These are phyloP conservation scores for Phialophora tarda DNA, from an alignment of 2,329 filamentous ascomycete species.

Conservation along the genomic window DNA sequence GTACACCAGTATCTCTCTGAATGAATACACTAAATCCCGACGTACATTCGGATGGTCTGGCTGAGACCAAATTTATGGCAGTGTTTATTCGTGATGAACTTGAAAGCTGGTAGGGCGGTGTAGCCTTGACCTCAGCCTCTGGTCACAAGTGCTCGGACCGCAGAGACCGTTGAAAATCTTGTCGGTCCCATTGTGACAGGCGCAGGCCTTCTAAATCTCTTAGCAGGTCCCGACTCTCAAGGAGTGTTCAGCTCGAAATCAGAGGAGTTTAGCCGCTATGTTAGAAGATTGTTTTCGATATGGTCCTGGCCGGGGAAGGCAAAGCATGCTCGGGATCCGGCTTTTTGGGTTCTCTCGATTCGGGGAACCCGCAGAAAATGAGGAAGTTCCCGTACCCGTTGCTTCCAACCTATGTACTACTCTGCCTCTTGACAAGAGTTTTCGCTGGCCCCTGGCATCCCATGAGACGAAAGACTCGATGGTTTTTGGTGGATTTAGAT, in stretches of 20 bases:
- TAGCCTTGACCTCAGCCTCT: background rate
- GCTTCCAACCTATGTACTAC: background rate
- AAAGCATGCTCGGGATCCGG: background rate
- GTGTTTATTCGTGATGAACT: background rate
- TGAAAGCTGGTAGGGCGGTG: background rate
- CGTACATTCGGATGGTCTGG: background rate
- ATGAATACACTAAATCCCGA: background rate
- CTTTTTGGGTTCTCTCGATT: conserved; percentile 23
- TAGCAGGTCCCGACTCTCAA: background rate
- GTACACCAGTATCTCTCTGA: background rate
- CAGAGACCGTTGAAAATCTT: background rate
- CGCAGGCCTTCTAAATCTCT: background rate
- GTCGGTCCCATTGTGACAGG: background rate
- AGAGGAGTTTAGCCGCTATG: background rate
- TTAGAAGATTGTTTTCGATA: background rate
- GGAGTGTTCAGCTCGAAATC: background rate
- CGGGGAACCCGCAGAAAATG: conserved; percentile 18
- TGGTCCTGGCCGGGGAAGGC: background rate
- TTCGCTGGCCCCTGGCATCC: no score
- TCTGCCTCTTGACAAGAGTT: background rate
- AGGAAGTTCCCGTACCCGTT: conserved; percentile 23
- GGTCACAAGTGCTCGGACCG: background rate
- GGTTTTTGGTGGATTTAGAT: background rate
- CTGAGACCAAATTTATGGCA: background rate
- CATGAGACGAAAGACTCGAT: background rate